These are phyloP conservation scores for Physcomitrium patens DNA, from an alignment of 225 moss, liverwort and hornwort genomes.

Conservation along the genomic window DNA sequence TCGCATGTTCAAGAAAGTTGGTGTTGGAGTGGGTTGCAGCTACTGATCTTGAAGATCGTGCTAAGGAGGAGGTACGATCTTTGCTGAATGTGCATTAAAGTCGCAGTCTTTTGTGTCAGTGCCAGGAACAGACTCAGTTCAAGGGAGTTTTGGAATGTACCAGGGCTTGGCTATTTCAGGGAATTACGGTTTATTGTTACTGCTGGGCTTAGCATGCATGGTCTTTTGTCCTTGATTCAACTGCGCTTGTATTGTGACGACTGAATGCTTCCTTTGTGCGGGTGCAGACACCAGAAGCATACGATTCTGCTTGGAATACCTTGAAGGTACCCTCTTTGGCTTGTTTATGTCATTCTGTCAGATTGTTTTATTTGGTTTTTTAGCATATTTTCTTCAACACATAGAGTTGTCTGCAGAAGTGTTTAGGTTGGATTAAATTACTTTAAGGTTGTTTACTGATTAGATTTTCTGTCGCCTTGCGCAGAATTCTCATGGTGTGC, in stretches of 20 bases:
- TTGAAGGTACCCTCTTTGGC: constrained; percentile 55
- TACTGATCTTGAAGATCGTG: constrained; percentile 59
- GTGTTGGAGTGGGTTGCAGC: constrained; percentile 71
- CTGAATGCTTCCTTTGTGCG: constrained; percentile 5
- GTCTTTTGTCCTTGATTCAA: not conserved
- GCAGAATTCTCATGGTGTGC: constrained; percentile 67
- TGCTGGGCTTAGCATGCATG: not conserved
- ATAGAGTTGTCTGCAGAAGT: not conserved
- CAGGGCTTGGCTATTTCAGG: not conserved
- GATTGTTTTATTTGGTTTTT: not conserved
- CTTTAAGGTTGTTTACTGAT: constrained; percentile 2
- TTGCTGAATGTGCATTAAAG: constrained; percentile 16
- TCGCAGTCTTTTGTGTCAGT: not conserved
- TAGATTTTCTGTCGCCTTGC: constrained; percentile 6
- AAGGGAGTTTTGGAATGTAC: constrained; percentile 1
- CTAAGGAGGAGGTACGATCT: constrained; percentile 47
- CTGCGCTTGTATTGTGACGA: not conserved
- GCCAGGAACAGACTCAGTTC: not conserved
- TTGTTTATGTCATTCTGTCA: not conserved
- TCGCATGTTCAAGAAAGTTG: constrained; percentile 71
- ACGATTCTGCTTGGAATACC: constrained; percentile 65
- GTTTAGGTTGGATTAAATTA: not conserved
- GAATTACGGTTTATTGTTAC: not conserved
- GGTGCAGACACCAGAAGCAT: constrained; percentile 58
- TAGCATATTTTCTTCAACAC: not conserved